Evolutionary conservation across 768 basidiomycete species (phyloP).

Genomic region (Boletus rubropictus): DNA sequence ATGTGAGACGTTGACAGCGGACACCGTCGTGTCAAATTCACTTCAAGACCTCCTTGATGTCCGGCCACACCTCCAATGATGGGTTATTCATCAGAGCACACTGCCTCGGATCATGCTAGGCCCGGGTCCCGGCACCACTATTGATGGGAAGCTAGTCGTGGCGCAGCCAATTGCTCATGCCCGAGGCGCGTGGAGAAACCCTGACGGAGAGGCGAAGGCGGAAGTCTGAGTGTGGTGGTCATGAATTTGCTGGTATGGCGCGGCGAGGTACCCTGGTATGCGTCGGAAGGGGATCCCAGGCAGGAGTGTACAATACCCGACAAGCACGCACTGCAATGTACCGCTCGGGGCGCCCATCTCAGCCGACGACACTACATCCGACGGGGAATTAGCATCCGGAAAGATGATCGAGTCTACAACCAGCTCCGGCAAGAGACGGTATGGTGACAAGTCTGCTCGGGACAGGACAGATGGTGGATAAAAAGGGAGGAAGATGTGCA

Average conservation of each 20-base stretch:
- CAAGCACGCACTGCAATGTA: not conserved
- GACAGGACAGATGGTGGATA: slow-evolving; percentile 1
- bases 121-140: slow-evolving; percentile 55
- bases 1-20: not conserved
- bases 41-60: slow-evolving; percentile 71
- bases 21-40: slow-evolving; percentile 43
- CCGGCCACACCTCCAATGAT: not conserved
- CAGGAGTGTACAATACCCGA: not conserved
- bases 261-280: not conserved
- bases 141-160: slow-evolving; percentile 53
- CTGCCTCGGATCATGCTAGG: slow-evolving; percentile 28
- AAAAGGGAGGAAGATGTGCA: not conserved
- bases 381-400: not conserved
- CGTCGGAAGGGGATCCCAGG: not conserved
- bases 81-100: not conserved
- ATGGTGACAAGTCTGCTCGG: not conserved
- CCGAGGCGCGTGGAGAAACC: no score
- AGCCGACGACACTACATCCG: no score
- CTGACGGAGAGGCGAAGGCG: slow-evolving; percentile 53
- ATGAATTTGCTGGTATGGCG: not conserved
- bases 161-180: slow-evolving; percentile 16
- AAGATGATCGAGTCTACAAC: not conserved
- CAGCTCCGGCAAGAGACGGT: slow-evolving; percentile 5
- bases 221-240: slow-evolving; percentile 49
- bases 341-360: not conserved